These are phyloP conservation scores for Fusarium humuli DNA, from an alignment of 2,329 filamentous ascomycete genomes.

Conservation along the genomic window DNA sequence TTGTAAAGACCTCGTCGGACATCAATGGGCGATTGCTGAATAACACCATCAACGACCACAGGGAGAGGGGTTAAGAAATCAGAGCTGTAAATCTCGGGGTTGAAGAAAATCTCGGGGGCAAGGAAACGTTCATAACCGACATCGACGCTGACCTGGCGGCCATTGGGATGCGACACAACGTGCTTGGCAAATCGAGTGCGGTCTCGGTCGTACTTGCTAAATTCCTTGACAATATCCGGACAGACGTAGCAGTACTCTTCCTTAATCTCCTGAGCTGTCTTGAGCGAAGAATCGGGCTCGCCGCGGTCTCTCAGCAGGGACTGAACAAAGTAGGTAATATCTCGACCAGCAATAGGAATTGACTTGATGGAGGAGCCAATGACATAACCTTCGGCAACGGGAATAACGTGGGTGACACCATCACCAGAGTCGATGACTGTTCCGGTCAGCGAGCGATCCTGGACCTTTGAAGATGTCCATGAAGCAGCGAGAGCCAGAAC, in stretches of 20 bases:
- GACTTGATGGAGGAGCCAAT: slow-evolving; percentile 99
- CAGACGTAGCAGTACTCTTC: slow-evolving; percentile 99
- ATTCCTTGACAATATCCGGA: slow-evolving; percentile 99
- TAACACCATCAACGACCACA: slow-evolving; percentile 93
- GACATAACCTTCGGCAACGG: slow-evolving; percentile 97
- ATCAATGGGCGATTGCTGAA: slow-evolving; percentile 97
- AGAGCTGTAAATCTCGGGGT: slow-evolving; percentile 98
- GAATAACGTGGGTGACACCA: slow-evolving; percentile 98
- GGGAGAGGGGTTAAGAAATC: slow-evolving; percentile 97
- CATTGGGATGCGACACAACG: slow-evolving; percentile 85
- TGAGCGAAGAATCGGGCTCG: slow-evolving; percentile 95
- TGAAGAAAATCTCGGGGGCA: slow-evolving; percentile 99
- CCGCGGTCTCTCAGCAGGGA: slow-evolving; percentile 94
- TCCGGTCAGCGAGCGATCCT: slow-evolving; percentile 93
- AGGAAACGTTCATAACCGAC: slow-evolving; percentile 98
- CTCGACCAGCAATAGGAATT: slow-evolving; percentile 95
- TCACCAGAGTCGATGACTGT: slow-evolving; percentile 99
- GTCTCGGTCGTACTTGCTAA: slow-evolving; percentile 92
- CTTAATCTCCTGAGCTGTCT: slow-evolving; percentile 98
- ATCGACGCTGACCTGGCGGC: slow-evolving; percentile 85
- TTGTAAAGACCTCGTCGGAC: slow-evolving; percentile 98
- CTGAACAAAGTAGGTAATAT: slow-evolving; percentile 99
- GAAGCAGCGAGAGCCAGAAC: slow-evolving; percentile 96
- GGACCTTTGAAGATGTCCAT: slow-evolving; percentile 98
- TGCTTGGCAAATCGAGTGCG: slow-evolving; percentile 92